phyloP scores from a whole-genome alignment of 2,329 filamentous ascomycete species.

The Ophiocordyceps unilateralis region DNA sequence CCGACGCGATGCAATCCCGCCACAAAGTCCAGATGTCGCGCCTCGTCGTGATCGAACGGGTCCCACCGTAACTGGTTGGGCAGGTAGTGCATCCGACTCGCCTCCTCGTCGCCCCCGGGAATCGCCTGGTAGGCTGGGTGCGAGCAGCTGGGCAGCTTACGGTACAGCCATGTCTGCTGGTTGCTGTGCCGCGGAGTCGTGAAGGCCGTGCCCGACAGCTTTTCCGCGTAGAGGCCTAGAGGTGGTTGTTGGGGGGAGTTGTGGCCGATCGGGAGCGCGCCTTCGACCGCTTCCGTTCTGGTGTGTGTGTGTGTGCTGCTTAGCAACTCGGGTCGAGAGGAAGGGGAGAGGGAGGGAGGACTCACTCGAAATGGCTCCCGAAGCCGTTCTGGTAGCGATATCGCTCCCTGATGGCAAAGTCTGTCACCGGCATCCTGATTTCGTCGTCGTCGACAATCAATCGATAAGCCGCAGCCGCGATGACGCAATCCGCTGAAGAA shows the following conservation, averaged over 20 bases:
- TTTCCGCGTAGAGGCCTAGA: constrained; percentile 68
- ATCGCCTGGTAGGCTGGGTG: constrained; percentile 37
- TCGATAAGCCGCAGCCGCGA: not conserved
- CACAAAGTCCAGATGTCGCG: constrained; percentile 27
- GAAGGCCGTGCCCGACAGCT: constrained; percentile 56
- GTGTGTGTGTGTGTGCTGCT: not conserved
- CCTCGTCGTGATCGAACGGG: constrained; percentile 55
- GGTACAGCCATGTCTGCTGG: constrained; percentile 56
- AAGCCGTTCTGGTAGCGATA: constrained; percentile 72
- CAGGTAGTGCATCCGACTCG: constrained; percentile 13
- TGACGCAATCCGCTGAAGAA: not conserved
- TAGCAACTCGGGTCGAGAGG: not conserved
- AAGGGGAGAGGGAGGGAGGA: constrained; percentile 5
- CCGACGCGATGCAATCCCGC: constrained; percentile 50
- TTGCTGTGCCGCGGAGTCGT: constrained; percentile 49
- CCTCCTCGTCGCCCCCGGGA: constrained; percentile 7
- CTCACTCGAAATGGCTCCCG: constrained; percentile 58
- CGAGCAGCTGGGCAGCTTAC: constrained; percentile 46
- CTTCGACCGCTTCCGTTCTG: constrained; percentile 60
- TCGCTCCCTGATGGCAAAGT: constrained; percentile 30
- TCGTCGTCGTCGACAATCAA: not conserved
- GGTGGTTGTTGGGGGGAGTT: constrained; percentile 74
- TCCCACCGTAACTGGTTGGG: constrained; percentile 79
- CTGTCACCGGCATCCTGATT: constrained; percentile 29
- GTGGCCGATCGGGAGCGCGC: constrained; percentile 54